Base-by-base conservation (phyloP, 495 filamentous ascomycete genomes). In the Aspergillus biplanus region DNA sequence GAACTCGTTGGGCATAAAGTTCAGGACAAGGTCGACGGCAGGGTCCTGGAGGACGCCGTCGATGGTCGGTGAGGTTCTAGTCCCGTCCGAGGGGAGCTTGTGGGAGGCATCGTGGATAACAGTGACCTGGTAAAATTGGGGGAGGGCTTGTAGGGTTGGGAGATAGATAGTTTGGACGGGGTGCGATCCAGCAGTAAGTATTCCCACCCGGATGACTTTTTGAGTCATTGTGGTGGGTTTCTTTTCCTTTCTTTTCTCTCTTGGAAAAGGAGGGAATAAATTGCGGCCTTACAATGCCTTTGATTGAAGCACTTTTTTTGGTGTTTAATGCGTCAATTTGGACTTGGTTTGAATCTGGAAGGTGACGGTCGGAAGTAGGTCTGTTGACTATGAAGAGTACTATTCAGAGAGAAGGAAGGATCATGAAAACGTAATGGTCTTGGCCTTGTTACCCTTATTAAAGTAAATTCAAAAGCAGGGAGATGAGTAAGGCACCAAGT, bases 161-260 rank as follows among this genome's bases (percentile, higher is more conserved):
- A 86, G 71, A 66, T 86, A 82, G 59, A 79, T 74, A 16, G 78
- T 75, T 71, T 84, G 79, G 46, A 83, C 72, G 16, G 82, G 72
- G 46, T 80, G 72, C 47, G 70, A 62, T 31, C 77, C 78, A 52
- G 72, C 69, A 55, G 83, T 80, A 42, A 86, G 71, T 52, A 86
- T 78, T 32, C 83, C 83, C 31, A 85, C 68, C 32, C 66, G 68
- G 35, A 79, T 65, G 58, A 64, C 37, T 31, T 63, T 61, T 59
- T 67, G 66, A 6, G 66, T 62, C 67, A 73, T 75, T 6, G 42
- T 58, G 18, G 46, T 50, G 21, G 21, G 2, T 50, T 1, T 27
- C n/a, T 50, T 50, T 44, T 15, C n/a, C 39, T 12, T 6, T 44
- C 8, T 12, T 11, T 6, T 44, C n/a, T 44, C 39, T 44, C 39